Conservation (phyloP, 2,329 filamentous ascomycete genomes). For the Ophiostoma piceae region DNA sequence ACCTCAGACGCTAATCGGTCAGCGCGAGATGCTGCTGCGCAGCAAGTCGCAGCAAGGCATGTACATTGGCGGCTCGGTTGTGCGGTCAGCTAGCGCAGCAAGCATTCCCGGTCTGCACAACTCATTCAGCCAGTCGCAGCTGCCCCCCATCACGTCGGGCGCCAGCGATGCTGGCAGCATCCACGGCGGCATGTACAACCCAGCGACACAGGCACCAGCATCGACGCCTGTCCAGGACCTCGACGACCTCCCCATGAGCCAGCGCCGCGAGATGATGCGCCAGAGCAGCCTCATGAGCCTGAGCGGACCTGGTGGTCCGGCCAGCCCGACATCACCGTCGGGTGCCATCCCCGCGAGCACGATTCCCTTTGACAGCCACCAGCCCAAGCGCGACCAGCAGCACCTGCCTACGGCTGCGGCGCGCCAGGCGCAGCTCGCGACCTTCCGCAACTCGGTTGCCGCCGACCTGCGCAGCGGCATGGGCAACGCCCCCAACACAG, state of each 20-base stretch:
- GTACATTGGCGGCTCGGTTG: constrained; percentile 30
- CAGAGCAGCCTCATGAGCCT: constrained; percentile 42
- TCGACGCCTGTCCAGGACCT: constrained; percentile 36
- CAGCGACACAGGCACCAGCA: background rate
- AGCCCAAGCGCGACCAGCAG: constrained; percentile 45
- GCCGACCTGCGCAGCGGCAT: constrained; percentile 57
- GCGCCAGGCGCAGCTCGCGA: constrained; percentile 57
- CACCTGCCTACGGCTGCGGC: constrained; percentile 39
- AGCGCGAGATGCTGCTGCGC: constrained; percentile 51
- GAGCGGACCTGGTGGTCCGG: constrained; percentile 21
- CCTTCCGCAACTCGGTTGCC: constrained; percentile 61
- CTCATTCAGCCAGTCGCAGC: constrained; percentile 13
- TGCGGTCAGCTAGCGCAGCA: constrained; percentile 23
- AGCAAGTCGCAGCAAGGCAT: constrained; percentile 45
- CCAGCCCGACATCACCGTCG: background rate
- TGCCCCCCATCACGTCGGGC: constrained; percentile 15
- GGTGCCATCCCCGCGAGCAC: constrained; percentile 32
- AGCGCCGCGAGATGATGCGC: constrained; percentile 58
- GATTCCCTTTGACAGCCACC: constrained; percentile 49
- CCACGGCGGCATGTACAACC: constrained; percentile 4
- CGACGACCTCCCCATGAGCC: constrained; percentile 67
- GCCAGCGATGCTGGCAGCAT: constrained; percentile 18
- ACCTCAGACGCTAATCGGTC: constrained; percentile 52
- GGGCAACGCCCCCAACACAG: constrained; percentile 51
- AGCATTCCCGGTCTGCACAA: constrained; percentile 17